Base-by-base conservation (phyloP, 2,329 filamentous ascomycete species). In the Lachnellula occidentalis region DNA sequence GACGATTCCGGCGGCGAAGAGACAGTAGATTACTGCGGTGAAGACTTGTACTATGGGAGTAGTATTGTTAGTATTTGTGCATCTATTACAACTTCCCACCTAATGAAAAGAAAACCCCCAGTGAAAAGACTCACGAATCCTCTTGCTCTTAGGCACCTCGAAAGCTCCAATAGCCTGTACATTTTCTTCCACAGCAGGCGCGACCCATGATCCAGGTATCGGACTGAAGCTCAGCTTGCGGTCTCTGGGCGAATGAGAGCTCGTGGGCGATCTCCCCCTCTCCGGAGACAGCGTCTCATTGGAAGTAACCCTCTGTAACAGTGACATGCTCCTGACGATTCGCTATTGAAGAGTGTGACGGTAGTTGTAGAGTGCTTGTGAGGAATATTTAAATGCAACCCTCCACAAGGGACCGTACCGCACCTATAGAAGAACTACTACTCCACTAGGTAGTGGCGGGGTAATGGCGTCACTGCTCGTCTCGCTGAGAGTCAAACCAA, bases 1-100 rank as follows among this genome's bases (percentile, higher is more conserved):
- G 17, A 94, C 83, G 41, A 91, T 76, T 1, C 90, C 92, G 4
- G 90, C 86, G 6, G 88, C 83, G 57, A 95, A 78, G 36, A 92
- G 79, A 70, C 88, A 92, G 68, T 87, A 88, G 11, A 88, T 63
- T 1, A 89, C 82, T 5, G 85, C 86, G 46, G 81, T 74, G 41
- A 73, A 71, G n/a, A 92, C 81, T 72, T 92, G 88, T 15, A 80
- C 85, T 90, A 63, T 45, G 34, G 11, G 12, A 36, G 41, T 43
- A 15, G 24, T 17, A 36, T 19, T 14, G 47, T 63, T 34, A 55
- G 53, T 24, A 50, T 47, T 45, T 50, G 42, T 9, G 12, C 12
- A 36, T 7, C 5, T 4, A 17, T 2, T 31, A 9, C 8, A 31
- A 31, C 8, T 11, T 4, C 27, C 27, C 8, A 11, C 8, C 27